These are phyloP conservation scores for Aquilaria agallochum DNA, from an alignment of 441 rosid species.

Conservation along the genomic window DNA sequence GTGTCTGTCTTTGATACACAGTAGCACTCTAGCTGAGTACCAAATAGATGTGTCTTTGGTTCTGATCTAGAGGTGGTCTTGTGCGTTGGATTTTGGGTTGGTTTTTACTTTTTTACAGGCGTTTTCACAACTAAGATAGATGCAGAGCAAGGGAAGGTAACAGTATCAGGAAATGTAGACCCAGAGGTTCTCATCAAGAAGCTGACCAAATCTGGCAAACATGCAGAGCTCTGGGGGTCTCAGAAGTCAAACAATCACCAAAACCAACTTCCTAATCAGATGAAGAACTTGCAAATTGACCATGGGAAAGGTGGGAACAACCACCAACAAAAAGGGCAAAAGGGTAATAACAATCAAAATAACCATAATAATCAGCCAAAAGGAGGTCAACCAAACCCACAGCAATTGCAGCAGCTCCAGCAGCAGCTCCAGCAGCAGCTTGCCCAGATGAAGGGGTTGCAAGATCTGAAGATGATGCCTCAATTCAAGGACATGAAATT, in stretches of 20 bases:
- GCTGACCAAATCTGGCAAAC: conserved; percentile 91
- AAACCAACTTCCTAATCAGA: conserved; percentile 42
- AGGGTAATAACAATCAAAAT: conserved; percentile 39
- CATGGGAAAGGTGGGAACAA: conserved; percentile 50
- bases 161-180: conserved; percentile 74
- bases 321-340: conserved; percentile 27
- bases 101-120: conserved; percentile 35
- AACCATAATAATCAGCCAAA: conserved; percentile 31
- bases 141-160: conserved; percentile 85
- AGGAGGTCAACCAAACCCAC: conserved; percentile 44
- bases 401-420: conserved; percentile 44
- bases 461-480: conserved; percentile 59
- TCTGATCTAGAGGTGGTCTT: not conserved
- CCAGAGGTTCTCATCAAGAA: conserved; percentile 64
- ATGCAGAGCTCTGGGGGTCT: conserved; percentile 86
- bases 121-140: conserved; percentile 71
- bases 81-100: conserved; percentile 1
- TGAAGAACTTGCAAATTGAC: conserved; percentile 70
- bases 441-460: conserved; percentile 56
- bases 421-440: conserved; percentile 54
- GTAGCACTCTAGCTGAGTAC: not conserved
- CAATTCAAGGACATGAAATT: conserved; percentile 48
- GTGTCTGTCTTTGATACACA: not conserved
- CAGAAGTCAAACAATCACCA: conserved; percentile 41
- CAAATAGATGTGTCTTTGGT: no score